Conservation (phyloP, 1,139 yeast species). For the Pichia norvegensis region DNA sequence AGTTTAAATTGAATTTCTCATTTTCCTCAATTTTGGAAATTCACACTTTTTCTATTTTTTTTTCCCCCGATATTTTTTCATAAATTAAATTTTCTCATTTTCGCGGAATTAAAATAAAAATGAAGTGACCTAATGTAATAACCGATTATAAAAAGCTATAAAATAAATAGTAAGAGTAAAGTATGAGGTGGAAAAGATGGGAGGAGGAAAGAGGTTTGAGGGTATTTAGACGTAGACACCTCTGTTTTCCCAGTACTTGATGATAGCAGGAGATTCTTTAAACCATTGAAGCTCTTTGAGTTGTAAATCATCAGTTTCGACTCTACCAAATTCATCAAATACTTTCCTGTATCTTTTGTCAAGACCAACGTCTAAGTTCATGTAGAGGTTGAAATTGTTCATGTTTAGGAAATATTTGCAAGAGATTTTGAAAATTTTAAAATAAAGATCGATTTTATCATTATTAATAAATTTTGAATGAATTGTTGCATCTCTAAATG, state of each 20-base stretch:
- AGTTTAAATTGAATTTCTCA: too few species aligned
- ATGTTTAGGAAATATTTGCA: conserved; percentile 39
- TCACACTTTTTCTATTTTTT: too few species aligned
- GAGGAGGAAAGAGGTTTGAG: background rate
- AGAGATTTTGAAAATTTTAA: conserved; percentile 47
- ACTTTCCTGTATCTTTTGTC: conserved; percentile 33
- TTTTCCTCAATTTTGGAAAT: too few species aligned
- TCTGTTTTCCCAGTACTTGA: conserved; percentile 14
- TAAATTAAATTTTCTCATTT: too few species aligned
- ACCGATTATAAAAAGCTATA: background rate
- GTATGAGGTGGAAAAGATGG: background rate
- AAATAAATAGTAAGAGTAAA: background rate
- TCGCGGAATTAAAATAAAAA: too few species aligned
- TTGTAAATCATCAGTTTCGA: conserved; percentile 31
- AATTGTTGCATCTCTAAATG: conserved; percentile 71
- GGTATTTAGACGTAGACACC: conserved; percentile 8
- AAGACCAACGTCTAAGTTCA: conserved; percentile 33
- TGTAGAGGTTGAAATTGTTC: conserved; percentile 34
- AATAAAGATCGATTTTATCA: conserved; percentile 46
- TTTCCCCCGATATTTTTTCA: too few species aligned
- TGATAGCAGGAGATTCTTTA: conserved; percentile 16
- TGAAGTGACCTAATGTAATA: too few species aligned
- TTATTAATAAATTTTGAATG: conserved; percentile 29
- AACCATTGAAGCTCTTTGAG: conserved; percentile 27
- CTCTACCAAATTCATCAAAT: conserved; percentile 28